A percentile compares a stretch with the other conserved stretches of the same genome.
phyloP scores from a whole-genome alignment of 257 asterid genomes.

The Asclepias syriaca region DNA sequence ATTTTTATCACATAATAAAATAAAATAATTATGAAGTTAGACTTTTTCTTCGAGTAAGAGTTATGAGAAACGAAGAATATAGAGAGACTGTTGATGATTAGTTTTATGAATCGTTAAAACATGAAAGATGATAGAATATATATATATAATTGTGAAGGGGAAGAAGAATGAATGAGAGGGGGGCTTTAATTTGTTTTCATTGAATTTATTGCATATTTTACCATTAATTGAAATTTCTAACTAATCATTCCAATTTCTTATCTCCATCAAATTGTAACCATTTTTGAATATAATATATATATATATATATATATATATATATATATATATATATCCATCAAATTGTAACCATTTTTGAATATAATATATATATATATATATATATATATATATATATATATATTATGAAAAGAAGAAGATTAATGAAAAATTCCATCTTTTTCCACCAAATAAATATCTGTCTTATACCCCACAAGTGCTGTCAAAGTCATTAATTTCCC shows the following conservation, averaged over 20 bases:
- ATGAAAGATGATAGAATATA: slow-evolving; percentile 30
- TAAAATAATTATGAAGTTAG: too few species aligned
- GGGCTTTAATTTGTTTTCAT: slow-evolving; percentile 15
- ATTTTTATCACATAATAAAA: neutral
- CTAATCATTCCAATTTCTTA: slow-evolving; percentile 20
- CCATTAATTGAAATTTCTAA: slow-evolving; percentile 14
- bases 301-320: neutral
- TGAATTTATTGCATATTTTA: slow-evolving; percentile 24
- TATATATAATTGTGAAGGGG: slow-evolving; percentile 1
- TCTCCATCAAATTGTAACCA: slow-evolving; percentile 17
- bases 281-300: neutral
- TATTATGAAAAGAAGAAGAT: neutral
- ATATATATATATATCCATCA: neutral
- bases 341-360: slow-evolving; percentile 14
- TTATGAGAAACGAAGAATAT: neutral
- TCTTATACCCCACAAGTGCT: slow-evolving; percentile 66
- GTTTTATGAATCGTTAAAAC: slow-evolving; percentile 14
- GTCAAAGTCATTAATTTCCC: slow-evolving; percentile 58
- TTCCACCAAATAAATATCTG: slow-evolving; percentile 77
- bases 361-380: too few species aligned
- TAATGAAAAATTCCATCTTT: slow-evolving; percentile 13
- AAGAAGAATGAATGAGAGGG: neutral
- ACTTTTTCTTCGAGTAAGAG: too few species aligned
- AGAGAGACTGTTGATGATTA: neutral
- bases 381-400: neutral